Conservation (phyloP, 108 stramenopile genomes). For the Cyclotella cryptica region DNA sequence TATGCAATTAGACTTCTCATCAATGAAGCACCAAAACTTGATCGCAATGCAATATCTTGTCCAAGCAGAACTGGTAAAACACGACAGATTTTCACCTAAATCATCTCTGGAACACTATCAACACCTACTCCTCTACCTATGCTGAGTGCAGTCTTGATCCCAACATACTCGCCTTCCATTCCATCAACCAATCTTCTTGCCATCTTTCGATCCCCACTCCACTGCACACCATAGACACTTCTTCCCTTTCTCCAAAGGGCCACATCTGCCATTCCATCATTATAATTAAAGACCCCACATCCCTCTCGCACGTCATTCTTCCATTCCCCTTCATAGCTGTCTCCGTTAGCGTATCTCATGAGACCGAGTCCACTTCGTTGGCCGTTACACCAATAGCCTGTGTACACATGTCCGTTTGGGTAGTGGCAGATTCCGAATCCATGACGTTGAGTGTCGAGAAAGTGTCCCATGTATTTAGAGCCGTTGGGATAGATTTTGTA, state of each 20-base stretch:
- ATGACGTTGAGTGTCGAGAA: constrained; percentile 22
- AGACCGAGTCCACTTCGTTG: constrained; percentile 15
- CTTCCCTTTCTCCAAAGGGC: neutral
- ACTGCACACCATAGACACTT: neutral
- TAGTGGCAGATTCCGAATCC: constrained; percentile 33
- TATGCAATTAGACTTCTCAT: too few species aligned
- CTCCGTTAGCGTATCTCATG: constrained; percentile 20
- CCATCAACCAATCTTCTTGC: constrained; percentile 3
- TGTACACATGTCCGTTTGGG: constrained; percentile 27
- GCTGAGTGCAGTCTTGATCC: neutral
- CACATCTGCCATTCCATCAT: constrained; percentile 17
- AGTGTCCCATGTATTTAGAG: constrained; percentile 25
- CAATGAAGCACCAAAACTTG: too few species aligned
- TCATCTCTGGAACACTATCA: neutral
- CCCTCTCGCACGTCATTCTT: neutral
- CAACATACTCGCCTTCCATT: neutral
- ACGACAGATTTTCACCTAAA: too few species aligned
- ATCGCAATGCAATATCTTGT: too few species aligned
- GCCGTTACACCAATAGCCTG: constrained; percentile 27
- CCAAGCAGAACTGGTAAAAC: too few species aligned
- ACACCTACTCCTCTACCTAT: neutral
- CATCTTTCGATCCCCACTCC: neutral
- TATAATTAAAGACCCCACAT: neutral
- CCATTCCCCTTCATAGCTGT: constrained; percentile 26
- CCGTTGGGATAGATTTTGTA: constrained; percentile 26